These are phyloP conservation scores for Trypanosoma theileri DNA, from an alignment of 208 protist genomes.

Conservation along the genomic window DNA sequence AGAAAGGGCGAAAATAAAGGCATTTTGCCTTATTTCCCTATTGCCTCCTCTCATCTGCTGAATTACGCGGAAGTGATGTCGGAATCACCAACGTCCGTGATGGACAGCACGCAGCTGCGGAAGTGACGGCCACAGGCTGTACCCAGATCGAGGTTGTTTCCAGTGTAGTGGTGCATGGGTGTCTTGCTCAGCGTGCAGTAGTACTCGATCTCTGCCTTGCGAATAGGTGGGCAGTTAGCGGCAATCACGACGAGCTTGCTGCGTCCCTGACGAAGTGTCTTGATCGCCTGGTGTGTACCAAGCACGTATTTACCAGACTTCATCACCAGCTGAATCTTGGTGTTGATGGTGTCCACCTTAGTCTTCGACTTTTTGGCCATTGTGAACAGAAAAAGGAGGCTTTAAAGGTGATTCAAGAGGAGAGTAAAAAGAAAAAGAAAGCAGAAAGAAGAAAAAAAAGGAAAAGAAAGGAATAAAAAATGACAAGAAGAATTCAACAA, in stretches of 20 bases:
- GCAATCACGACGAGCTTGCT: slow-evolving; percentile 99
- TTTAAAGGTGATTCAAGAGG: slow-evolving; percentile 9
- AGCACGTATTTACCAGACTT: slow-evolving; percentile 99
- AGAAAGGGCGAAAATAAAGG: slow-evolving; percentile 4
- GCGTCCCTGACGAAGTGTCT: slow-evolving; percentile 95
- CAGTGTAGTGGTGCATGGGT: slow-evolving; percentile 98
- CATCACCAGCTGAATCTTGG: slow-evolving; percentile 99
- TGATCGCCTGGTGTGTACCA: slow-evolving; percentile 97
- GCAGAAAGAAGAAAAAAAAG: slow-evolving; percentile 3
- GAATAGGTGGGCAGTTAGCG: slow-evolving; percentile 98
- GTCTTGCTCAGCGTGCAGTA: slow-evolving; percentile 99
- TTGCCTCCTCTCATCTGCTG: slow-evolving; percentile 7
- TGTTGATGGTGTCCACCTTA: slow-evolving; percentile 98
- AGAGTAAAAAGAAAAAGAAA: slow-evolving; percentile 24
- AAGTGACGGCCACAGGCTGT: slow-evolving; percentile 99
- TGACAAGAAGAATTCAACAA: no score
- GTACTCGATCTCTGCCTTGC: slow-evolving; percentile 99
- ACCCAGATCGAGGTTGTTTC: slow-evolving; percentile 98
- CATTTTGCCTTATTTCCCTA: not conserved
- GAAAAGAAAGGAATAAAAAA: no score
- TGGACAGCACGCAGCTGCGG: slow-evolving; percentile 95
- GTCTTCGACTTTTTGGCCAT: slow-evolving; percentile 96
- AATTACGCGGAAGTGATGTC: slow-evolving; percentile 87
- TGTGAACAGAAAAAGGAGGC: slow-evolving; percentile 78
- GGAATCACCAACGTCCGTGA: slow-evolving; percentile 97